Percentiles rank a stretch among this genome's conserved stretches.
Conservation (phyloP, 805 yeast species). For the Saccharomycopsis sp. region DNA sequence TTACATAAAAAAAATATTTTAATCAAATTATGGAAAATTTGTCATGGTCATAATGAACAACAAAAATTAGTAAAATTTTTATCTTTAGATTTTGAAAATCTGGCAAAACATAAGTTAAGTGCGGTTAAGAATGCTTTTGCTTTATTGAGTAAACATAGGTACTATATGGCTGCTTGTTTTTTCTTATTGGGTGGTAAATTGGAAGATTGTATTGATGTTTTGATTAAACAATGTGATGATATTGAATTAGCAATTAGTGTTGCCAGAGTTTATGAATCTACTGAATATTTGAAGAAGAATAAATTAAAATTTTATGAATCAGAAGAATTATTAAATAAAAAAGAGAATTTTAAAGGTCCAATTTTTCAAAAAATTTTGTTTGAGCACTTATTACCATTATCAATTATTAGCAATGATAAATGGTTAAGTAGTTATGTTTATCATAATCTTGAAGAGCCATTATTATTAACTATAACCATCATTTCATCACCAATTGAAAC, state of each 20-base stretch:
- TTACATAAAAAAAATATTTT: conserved; percentile 66
- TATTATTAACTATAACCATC: too few relatives aligned
- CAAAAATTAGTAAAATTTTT: conserved; percentile 72
- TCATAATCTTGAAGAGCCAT: background rate
- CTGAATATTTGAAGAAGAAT: too few relatives aligned
- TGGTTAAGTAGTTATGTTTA: background rate
- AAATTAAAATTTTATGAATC: too few relatives aligned
- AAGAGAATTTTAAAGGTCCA: conserved; percentile 39
- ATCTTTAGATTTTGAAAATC: conserved; percentile 58
- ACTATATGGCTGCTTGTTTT: conserved; percentile 79
- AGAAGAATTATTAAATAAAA: conserved; percentile 28
- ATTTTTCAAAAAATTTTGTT: conserved; percentile 45
- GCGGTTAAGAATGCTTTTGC: conserved; percentile 92
- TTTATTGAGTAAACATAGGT: conserved; percentile 77
- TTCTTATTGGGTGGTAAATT: conserved; percentile 70
- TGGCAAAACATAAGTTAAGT: conserved; percentile 74
- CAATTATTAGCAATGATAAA: conserved; percentile 50
- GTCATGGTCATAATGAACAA: conserved; percentile 68
- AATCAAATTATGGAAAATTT: conserved; percentile 74
- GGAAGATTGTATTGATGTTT: conserved; percentile 67
- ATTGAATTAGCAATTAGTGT: conserved; percentile 68
- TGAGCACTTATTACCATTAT: conserved; percentile 52
- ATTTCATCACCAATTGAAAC: too few relatives aligned
- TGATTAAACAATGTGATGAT: conserved; percentile 59
- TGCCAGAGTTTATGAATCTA: conserved; percentile 56